These are phyloP conservation scores for Ceriops zippeliana DNA, from an alignment of 345 rosid species.

Conservation along the genomic window DNA sequence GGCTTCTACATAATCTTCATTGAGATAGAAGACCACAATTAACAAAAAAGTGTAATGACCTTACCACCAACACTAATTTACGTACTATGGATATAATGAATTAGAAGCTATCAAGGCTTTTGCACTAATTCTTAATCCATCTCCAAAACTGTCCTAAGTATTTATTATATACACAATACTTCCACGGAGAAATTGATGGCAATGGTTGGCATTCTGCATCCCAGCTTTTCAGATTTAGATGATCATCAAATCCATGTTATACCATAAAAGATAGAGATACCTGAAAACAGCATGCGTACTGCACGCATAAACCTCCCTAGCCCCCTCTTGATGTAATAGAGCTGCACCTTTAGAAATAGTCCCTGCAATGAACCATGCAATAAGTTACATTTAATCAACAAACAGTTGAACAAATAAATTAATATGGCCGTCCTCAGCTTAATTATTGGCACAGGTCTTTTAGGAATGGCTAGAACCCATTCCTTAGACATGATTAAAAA, in stretches of 20 bases:
- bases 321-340: conserved; percentile 93
- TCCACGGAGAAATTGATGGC: background rate
- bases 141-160: background rate
- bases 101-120: background rate
- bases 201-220: background rate
- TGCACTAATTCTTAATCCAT: background rate
- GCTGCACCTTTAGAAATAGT: conserved; percentile 97
- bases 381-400: conserved; percentile 16
- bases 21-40: background rate
- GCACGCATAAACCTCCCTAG: conserved; percentile 96
- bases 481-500: background rate
- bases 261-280: conserved; percentile 32
- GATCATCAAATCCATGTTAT: background rate
- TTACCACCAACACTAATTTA: background rate
- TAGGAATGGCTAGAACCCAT: too few relatives aligned
- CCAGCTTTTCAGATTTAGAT: conserved; percentile 2
- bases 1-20: background rate
- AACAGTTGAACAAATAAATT: background rate
- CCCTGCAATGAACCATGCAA: conserved; percentile 39
- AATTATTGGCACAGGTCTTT: background rate
- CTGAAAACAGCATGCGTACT: conserved; percentile 94
- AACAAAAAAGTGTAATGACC: background rate
- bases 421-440: background rate
- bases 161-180: background rate
- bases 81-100: background rate